Evolutionary conservation across 139 green algal genomes (phyloP).

Genomic region (Chlorella sp.): DNA sequence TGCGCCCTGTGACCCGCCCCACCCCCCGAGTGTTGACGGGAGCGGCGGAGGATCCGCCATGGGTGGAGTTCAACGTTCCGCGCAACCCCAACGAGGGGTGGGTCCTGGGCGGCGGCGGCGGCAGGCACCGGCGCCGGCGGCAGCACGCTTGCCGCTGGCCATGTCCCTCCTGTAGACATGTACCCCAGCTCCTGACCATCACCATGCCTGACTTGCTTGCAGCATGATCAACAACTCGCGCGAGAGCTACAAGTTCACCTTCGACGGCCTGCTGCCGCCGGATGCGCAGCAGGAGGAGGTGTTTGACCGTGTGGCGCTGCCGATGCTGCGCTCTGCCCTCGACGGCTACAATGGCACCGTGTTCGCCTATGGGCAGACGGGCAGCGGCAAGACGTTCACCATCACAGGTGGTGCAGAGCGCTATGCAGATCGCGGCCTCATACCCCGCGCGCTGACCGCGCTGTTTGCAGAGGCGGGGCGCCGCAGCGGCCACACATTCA

Average conservation of each 20-base stretch:
- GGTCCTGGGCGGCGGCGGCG: not conserved
- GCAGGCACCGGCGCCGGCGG: not conserved
- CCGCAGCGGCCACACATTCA: constrained; percentile 80
- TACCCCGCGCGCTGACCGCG: constrained; percentile 83
- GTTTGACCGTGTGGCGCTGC: constrained; percentile 92
- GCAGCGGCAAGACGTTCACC: constrained; percentile 87
- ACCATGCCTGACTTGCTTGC: too few relatives aligned
- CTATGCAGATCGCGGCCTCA: constrained; percentile 81
- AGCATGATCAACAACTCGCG: constrained; percentile 84
- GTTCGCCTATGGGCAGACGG: constrained; percentile 76
- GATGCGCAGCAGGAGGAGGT: constrained; percentile 63
- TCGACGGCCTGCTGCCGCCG: constrained; percentile 82
- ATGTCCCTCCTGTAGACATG: not conserved
- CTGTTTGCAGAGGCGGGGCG: constrained; percentile 81
- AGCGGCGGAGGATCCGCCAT: constrained; percentile 20
- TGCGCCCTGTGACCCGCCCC: constrained; percentile 56
- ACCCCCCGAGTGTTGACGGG: constrained; percentile 31
- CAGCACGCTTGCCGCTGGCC: not conserved
- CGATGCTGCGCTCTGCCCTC: constrained; percentile 89
- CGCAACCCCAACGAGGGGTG: constrained; percentile 45
- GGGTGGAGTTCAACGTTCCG: constrained; percentile 51
- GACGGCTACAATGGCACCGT: constrained; percentile 77
- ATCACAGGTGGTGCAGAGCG: constrained; percentile 77
- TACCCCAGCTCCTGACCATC: too few relatives aligned
- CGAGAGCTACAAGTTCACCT: constrained; percentile 82